These are phyloP conservation scores for Rhodamnia argentea DNA, from an alignment of 345 rosid genomes.

Conservation along the genomic window DNA sequence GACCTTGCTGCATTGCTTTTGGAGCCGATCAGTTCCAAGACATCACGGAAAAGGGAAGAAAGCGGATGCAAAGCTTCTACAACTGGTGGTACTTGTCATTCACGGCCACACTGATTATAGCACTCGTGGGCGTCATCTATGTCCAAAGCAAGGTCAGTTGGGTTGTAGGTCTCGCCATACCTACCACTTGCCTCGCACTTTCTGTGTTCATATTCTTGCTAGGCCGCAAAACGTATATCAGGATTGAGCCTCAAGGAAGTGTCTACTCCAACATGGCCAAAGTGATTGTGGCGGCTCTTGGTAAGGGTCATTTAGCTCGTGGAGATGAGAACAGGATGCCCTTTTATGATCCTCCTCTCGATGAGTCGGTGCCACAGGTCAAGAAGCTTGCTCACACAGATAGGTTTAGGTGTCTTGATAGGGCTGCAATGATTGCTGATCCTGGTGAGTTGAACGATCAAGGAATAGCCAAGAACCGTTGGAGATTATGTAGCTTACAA, in stretches of 20 bases:
- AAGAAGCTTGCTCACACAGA: slow-evolving; percentile 23
- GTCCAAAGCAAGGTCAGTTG: slow-evolving; percentile 52
- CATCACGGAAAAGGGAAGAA: slow-evolving; percentile 24
- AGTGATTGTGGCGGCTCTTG: slow-evolving; percentile 30
- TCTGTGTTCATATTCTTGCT: slow-evolving; percentile 32
- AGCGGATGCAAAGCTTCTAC: slow-evolving; percentile 47
- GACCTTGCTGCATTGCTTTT: slow-evolving; percentile 46
- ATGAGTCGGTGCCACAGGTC: background rate
- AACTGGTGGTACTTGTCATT: slow-evolving; percentile 67
- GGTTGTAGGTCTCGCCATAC: slow-evolving; percentile 37
- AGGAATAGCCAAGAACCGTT: slow-evolving; percentile 21
- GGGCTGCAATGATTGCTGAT: slow-evolving; percentile 30
- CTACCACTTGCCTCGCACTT: slow-evolving; percentile 27
- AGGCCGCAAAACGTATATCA: slow-evolving; percentile 33
- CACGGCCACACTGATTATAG: slow-evolving; percentile 30
- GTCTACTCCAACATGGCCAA: slow-evolving; percentile 32
- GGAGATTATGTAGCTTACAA: slow-evolving; percentile 29
- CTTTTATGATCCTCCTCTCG: slow-evolving; percentile 31
- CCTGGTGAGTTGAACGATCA: slow-evolving; percentile 24
- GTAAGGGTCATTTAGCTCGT: slow-evolving; percentile 10
- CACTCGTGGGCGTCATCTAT: slow-evolving; percentile 43
- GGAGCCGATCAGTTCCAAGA: slow-evolving; percentile 56
- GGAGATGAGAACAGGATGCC: background rate
- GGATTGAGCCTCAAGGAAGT: slow-evolving; percentile 36
- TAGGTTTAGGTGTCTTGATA: slow-evolving; percentile 29